phyloP scores from a whole-genome alignment of 192 early-diverging fungal species.

The Linnemannia exigua region DNA sequence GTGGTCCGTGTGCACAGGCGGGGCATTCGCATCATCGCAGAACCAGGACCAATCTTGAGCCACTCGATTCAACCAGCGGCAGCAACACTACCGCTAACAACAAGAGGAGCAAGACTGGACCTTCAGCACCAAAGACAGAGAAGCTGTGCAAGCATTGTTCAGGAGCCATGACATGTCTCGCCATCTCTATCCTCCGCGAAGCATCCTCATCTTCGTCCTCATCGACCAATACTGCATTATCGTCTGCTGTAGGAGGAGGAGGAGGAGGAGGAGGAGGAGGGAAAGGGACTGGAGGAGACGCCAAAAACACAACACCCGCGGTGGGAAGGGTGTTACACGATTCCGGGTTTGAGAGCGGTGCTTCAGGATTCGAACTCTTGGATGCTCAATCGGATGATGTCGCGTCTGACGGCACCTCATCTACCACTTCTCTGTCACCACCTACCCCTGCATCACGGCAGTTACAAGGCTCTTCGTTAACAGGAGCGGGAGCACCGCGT shows the following conservation, averaged over 20 bases:
- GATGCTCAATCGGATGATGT: neutral
- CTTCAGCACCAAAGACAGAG: neutral
- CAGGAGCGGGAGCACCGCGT: neutral
- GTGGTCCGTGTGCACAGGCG: conserved; percentile 23
- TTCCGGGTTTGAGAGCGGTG: neutral
- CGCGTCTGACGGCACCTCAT: neutral
- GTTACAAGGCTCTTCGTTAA: neutral
- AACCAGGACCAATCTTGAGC: conserved; percentile 8
- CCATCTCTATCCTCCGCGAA: conserved; percentile 9
- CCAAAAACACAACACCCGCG: neutral
- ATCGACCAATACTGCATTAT: neutral
- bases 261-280: neutral
- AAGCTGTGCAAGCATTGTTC: conserved; percentile 43
- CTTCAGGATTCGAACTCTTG: conserved; percentile 18
- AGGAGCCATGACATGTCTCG: conserved; percentile 46
- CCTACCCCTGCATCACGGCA: no score
- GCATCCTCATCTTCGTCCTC: neutral
- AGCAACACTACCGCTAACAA: neutral
- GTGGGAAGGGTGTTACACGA: neutral
- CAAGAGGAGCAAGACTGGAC: neutral
- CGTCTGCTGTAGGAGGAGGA: neutral
- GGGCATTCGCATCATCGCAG: conserved; percentile 39
- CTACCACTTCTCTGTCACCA: neutral
- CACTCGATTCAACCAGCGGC: neutral
- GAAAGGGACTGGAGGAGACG: neutral